These are phyloP conservation scores for Pichia sp. DNA, from an alignment of 1,139 yeast genomes.

Conservation along the genomic window DNA sequence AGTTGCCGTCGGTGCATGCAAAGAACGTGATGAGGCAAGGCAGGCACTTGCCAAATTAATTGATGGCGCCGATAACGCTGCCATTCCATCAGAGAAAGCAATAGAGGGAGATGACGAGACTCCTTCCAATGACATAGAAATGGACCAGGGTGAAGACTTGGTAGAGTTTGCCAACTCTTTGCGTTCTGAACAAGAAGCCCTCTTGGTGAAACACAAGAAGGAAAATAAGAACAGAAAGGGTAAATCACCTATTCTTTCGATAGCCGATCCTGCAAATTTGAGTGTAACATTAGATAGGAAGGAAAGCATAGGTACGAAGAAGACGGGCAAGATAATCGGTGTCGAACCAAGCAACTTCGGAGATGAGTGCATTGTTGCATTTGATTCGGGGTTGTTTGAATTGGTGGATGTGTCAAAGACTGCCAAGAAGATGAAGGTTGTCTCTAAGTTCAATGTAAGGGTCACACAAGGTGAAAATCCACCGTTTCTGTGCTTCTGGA, in stretches of 20 bases:
- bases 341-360: background rate
- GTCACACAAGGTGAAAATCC: background rate
- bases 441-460: slow-evolving; percentile 2
- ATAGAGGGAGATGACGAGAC: background rate
- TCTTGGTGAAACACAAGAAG: slow-evolving; percentile 13
- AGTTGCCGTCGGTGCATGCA: slow-evolving; percentile 70
- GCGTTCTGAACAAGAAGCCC: slow-evolving; percentile 8
- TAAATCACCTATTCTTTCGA: slow-evolving; percentile 3
- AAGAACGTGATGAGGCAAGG: slow-evolving; percentile 71
- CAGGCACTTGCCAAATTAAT: slow-evolving; percentile 48
- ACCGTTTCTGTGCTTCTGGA: slow-evolving; percentile 13
- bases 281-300: background rate
- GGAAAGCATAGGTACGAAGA: background rate
- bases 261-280: background rate
- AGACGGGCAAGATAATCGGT: background rate
- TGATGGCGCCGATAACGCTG: background rate
- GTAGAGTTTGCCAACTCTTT: background rate
- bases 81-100: background rate
- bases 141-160: background rate
- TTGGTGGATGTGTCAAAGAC: background rate
- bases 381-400: slow-evolving; percentile 8
- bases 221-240: slow-evolving; percentile 16
- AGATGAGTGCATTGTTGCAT: slow-evolving; percentile 4
- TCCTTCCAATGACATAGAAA: background rate
- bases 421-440: background rate